Percentiles rank a stretch among this genome's conserved stretches.
These are phyloP conservation scores for Metschnikowia cerradonensis DNA, from an alignment of 805 yeast genomes.

Conservation along the genomic window DNA sequence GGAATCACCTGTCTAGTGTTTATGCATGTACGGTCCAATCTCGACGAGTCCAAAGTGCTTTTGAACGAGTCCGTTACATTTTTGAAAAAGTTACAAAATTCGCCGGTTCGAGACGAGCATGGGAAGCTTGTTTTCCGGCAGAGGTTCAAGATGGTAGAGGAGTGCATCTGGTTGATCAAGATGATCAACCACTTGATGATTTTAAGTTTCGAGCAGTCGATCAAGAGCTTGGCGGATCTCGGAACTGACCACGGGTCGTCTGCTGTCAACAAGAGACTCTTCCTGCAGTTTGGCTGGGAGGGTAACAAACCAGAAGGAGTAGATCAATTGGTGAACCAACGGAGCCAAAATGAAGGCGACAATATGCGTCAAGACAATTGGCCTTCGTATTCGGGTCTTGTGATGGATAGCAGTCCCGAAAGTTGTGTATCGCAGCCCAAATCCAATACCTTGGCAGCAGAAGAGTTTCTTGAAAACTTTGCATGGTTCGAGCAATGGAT, in stretches of 20 bases:
- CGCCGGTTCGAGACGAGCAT: slow-evolving; percentile 29
- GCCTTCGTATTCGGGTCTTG: neutral
- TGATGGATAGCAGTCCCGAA: slow-evolving; percentile 3
- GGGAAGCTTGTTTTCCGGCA: slow-evolving; percentile 29
- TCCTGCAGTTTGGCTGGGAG: slow-evolving; percentile 43
- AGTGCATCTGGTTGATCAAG: slow-evolving; percentile 60
- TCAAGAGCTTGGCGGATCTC: slow-evolving; percentile 30
- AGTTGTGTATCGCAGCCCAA: slow-evolving; percentile 7
- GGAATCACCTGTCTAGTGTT: slow-evolving; percentile 41
- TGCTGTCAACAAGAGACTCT: slow-evolving; percentile 45
- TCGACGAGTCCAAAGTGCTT: slow-evolving; percentile 22
- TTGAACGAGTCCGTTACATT: slow-evolving; percentile 24
- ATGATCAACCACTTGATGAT: slow-evolving; percentile 49
- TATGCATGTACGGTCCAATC: slow-evolving; percentile 39
- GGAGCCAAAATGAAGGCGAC: slow-evolving; percentile 8
- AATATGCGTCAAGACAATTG: neutral
- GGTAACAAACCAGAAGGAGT: slow-evolving; percentile 7
- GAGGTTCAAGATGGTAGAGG: slow-evolving; percentile 50
- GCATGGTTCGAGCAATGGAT: slow-evolving; percentile 58
- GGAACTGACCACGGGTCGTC: slow-evolving; percentile 55
- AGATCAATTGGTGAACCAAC: slow-evolving; percentile 15
- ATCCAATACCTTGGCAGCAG: slow-evolving; percentile 5
- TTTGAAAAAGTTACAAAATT: slow-evolving; percentile 21
- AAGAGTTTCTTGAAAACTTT: slow-evolving; percentile 38
- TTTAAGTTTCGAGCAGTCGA: slow-evolving; percentile 42